Base-by-base conservation (phyloP, 2,329 filamentous ascomycete genomes). In the Fusarium chlamydosporum region DNA sequence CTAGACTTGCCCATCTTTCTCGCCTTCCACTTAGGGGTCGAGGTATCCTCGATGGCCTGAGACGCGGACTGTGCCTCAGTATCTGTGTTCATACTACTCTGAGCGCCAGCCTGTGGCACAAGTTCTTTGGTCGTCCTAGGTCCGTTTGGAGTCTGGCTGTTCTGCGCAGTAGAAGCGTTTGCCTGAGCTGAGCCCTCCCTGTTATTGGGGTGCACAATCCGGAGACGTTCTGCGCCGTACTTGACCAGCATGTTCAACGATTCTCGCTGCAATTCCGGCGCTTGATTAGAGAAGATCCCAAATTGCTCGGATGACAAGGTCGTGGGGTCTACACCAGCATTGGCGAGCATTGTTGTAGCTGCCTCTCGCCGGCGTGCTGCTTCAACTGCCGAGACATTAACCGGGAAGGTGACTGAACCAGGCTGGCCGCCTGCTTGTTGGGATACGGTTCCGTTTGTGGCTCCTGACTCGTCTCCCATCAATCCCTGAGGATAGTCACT, bases 251-350 rank as follows among this genome's bases (percentile, higher is more conserved):
- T 86, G 2, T 79, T 81, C 15, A 89, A 76, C 1, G 87, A 89
- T 54, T 85, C 81, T 53, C 79, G 77, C 66, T 89, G 87, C 7
- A 88, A 75, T 4, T 83, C 80, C 0, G 86, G 85, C 1, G 86
- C 83, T 75, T 89, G 87, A 56, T 89, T 89, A 10, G 86, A 80
- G 67, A 89, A 87, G 16, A 88, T 89, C 67, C 79, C 83, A 63
- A 89, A 87, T 70, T 89, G 86, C 45, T 88, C 86, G 6, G 76
- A 65, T 1, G 84, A 86, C 11, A 89, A 77, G 1, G 85, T 84
- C 3, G 79, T 76, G 1, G 85, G 85, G 37, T 86, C 82, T n/a
- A 89, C 81, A 6, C 79, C 81, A n/a, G 77, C 81, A 3, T 80
- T 79, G 4, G 46, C 76, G 7, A 89, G 80, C 31, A 88, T 78